These are phyloP conservation scores for Prosopis cineraria DNA, from an alignment of 306 rosid species.

Conservation along the genomic window DNA sequence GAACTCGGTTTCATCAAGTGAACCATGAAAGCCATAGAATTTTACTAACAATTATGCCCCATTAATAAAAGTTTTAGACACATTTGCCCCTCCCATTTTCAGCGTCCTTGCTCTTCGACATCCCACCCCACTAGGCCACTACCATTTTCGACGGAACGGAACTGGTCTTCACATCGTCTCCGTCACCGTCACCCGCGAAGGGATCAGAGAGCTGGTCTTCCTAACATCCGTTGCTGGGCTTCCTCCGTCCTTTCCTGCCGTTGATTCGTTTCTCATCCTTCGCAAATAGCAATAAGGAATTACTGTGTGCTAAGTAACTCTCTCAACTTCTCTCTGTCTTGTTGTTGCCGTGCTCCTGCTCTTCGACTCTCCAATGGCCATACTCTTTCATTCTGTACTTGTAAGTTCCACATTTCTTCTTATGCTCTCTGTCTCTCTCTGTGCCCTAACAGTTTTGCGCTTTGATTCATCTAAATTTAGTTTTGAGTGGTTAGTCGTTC, in stretches of 20 bases:
- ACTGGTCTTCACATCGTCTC: too few species aligned
- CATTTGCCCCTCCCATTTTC: too few species aligned
- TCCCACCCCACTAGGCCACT: too few species aligned
- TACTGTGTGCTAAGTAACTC: background rate
- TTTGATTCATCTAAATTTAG: background rate
- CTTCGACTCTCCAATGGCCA: slow-evolving; percentile 31
- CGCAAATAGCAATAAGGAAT: background rate
- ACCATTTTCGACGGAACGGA: too few species aligned
- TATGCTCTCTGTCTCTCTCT: background rate
- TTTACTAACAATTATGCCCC: too few species aligned
- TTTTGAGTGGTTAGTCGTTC: background rate
- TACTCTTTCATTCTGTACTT: slow-evolving; percentile 21
- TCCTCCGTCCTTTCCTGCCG: background rate
- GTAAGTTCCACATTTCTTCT: slow-evolving; percentile 35
- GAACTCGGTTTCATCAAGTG: too few species aligned
- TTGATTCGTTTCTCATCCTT: background rate
- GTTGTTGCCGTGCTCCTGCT: background rate
- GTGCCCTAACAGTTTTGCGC: background rate
- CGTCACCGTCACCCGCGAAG: too few species aligned
- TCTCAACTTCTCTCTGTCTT: background rate
- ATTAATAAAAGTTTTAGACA: too few species aligned
- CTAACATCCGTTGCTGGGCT: background rate
- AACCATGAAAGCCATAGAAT: too few species aligned
- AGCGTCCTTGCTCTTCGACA: too few species aligned
- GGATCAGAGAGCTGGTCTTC: too few species aligned